Evolutionary conservation across 208 protist genomes (phyloP).

Genomic region (Histomonas meleagridis): DNA sequence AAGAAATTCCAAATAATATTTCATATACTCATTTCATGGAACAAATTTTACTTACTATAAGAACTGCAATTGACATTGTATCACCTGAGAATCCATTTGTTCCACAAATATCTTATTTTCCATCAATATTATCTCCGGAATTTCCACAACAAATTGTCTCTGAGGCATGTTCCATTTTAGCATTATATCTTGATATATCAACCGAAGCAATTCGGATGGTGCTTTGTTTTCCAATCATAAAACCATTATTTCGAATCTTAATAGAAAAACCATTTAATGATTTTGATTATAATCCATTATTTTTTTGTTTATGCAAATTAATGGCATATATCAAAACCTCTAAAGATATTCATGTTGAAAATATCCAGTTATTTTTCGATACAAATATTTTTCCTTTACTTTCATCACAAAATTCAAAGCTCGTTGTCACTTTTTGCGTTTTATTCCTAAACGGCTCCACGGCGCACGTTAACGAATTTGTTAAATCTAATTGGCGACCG

Average conservation of each 20-base stretch:
- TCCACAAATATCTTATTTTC: neutral
- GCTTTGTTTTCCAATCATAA: neutral
- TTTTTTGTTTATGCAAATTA: neutral
- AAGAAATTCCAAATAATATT: neutral
- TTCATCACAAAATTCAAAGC: neutral
- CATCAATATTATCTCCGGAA: neutral
- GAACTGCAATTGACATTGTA: neutral
- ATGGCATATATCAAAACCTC: neutral
- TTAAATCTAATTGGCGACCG: neutral
- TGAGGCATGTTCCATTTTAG: neutral
- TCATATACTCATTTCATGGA: neutral
- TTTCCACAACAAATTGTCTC: neutral
- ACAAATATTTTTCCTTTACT: too few species aligned
- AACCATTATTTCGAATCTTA: neutral
- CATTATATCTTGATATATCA: neutral
- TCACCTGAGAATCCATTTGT: neutral
- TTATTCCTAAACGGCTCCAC: neutral
- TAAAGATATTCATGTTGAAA: too few species aligned
- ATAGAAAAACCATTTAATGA: too few species aligned
- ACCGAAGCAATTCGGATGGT: neutral
- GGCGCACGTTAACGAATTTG: neutral
- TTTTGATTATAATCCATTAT: neutral
- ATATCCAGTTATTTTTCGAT: too few species aligned
- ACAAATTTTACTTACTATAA: neutral
- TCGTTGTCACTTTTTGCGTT: neutral